Evolutionary conservation across 305 asterid genomes (phyloP).

Genomic region (Fraxinus latifolia): DNA sequence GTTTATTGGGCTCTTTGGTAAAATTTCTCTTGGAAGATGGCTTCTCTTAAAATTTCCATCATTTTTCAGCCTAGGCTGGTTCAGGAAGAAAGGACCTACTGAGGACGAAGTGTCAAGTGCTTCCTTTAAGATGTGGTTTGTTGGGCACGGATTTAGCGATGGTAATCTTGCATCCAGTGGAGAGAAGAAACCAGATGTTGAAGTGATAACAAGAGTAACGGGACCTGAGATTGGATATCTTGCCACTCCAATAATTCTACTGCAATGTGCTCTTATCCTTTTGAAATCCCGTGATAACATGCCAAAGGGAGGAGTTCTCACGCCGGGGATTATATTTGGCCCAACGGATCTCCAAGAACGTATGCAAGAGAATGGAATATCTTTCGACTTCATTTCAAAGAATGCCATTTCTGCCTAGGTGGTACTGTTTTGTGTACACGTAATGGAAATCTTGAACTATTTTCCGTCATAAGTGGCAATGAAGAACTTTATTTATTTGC

Average conservation of each 20-base stretch:
- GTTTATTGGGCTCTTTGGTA: slow-evolving; percentile 53
- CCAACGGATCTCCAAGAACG: slow-evolving; percentile 63
- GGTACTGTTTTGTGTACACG: background rate
- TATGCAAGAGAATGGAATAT: slow-evolving; percentile 69
- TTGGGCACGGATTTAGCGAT: slow-evolving; percentile 74
- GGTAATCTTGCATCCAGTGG: slow-evolving; percentile 37
- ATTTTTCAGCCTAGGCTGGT: slow-evolving; percentile 65
- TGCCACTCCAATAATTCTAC: slow-evolving; percentile 67
- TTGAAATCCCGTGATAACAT: slow-evolving; percentile 50
- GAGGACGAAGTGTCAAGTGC: slow-evolving; percentile 82
- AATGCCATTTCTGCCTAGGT: slow-evolving; percentile 33
- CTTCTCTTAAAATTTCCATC: slow-evolving; percentile 68
- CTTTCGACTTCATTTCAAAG: slow-evolving; percentile 71
- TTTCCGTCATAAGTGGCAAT: background rate
- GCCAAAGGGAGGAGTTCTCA: slow-evolving; percentile 74
- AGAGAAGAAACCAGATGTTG: slow-evolving; percentile 54
- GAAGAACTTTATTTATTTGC: background rate
- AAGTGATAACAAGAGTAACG: slow-evolving; percentile 68
- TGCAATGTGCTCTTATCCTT: slow-evolving; percentile 71
- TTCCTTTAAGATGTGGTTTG: slow-evolving; percentile 87
- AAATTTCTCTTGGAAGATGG: slow-evolving; percentile 55
- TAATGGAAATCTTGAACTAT: background rate
- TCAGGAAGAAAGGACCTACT: slow-evolving; percentile 74
- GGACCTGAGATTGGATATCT: slow-evolving; percentile 94
- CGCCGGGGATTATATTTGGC: slow-evolving; percentile 81